Evolutionary conservation across 345 rosid species (phyloP), one percentile per base, ranked within the genome.

Genomic region (Hibiscus mutabilis): DNA sequence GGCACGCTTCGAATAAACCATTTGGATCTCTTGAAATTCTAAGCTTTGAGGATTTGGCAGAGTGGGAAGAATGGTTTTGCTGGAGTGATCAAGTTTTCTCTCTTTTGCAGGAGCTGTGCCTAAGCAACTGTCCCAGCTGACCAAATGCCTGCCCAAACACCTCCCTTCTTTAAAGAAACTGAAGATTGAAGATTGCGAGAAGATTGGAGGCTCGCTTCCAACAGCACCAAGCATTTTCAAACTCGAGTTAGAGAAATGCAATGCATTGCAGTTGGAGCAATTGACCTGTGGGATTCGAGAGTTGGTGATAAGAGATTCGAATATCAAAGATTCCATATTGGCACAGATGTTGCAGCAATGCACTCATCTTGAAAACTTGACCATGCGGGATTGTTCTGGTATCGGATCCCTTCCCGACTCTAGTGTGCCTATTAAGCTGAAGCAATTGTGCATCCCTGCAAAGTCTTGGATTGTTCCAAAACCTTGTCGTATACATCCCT

Each of bases 311-410:
- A 0, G 0, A 0, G 0, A 0, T 12, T 42, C 18, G 0, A 21
- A 12, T 40, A 64, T 64, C 10, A 3, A 6, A 5, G 18, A 0
- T 42, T 40, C 31, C 18, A 14, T 40, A 40, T 13, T 40, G 18
- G 31, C 42, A 14, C 16, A 35, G 15, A 62, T 62, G 66, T 1
- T 35, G 25, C 16, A 18, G 10, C 27, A 5, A 2, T 62, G 66
- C 27, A 18, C 15, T 9, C 27, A 10, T 35, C 66, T 62, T 62
- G 66, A 62, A 62, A 4, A n/a, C 4, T 10, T 62, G 12, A 0
- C 1, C 0, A 1, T 35, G 16, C 0, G 8, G 16, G 0, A 0
- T 42, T 64, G 52, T 64, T 5, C 2, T 5, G 11, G 14, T 2
- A 9, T 64, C 2, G 1, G 1, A 64, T 64, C 31, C 33, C 53